Evolutionary conservation across 2,329 filamentous ascomycete genomes (phyloP).

Genomic region (Xylaria sp.): DNA sequence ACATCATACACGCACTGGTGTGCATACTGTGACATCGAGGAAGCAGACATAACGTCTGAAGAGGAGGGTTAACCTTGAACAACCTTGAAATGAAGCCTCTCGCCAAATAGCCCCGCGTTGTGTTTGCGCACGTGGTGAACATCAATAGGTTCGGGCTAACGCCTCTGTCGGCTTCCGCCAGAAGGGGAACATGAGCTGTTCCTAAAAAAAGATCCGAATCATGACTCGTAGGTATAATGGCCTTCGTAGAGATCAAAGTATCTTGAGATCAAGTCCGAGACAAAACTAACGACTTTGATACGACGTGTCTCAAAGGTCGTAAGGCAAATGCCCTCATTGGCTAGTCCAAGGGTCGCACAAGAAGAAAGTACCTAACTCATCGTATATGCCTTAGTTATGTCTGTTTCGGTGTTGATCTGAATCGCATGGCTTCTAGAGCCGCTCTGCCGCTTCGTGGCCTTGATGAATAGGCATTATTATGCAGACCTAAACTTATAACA

Average conservation of each 20-base stretch:
- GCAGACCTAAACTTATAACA: conserved; percentile 6
- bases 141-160: conserved; percentile 11
- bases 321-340: neutral
- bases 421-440: neutral
- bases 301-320: neutral
- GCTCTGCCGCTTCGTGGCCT: neutral
- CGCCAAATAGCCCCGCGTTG: neutral
- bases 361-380: neutral
- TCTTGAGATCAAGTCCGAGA: neutral
- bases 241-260: neutral
- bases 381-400: conserved; percentile 23
- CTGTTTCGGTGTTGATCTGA: neutral
- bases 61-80: neutral
- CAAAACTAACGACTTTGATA: neutral
- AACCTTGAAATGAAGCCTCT: neutral
- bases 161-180: neutral
- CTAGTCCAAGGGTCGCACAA: neutral
- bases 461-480: neutral
- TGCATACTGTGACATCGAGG: neutral
- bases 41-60: neutral
- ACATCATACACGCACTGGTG: neutral
- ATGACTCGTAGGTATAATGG: neutral
- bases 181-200: neutral
- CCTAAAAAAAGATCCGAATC: neutral
- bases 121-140: neutral